A percentile compares a stretch with the other conserved stretches of the same genome.
Conservation (phyloP, 352 stramenopile genomes). For the Ophiocytium majus region DNA sequence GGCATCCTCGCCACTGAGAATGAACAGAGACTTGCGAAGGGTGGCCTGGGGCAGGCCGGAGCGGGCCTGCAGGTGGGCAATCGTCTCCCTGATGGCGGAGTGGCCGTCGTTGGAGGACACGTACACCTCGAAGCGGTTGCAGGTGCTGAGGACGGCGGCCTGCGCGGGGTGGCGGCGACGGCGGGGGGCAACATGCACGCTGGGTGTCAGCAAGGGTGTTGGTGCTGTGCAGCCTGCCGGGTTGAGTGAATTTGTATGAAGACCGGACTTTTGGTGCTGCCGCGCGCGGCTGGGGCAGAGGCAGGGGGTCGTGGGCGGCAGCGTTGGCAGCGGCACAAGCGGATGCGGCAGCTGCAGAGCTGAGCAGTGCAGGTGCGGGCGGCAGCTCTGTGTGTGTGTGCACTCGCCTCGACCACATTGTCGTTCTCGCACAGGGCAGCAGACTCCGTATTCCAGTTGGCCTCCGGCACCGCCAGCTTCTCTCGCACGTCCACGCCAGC, state of each 20-base stretch:
- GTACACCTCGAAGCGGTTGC: conserved; percentile 85
- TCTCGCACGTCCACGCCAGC: conserved; percentile 75
- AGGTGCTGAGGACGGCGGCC: conserved; percentile 75
- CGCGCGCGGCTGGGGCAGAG: too few species aligned
- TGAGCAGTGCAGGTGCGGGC: too few species aligned
- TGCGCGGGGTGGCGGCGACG: too few species aligned
- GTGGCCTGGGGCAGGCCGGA: conserved; percentile 65
- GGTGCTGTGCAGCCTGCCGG: too few species aligned
- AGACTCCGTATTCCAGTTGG: conserved; percentile 72
- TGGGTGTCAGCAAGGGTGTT: too few species aligned
- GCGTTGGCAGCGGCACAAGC: too few species aligned
- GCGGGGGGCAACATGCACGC: too few species aligned
- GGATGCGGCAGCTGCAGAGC: too few species aligned
- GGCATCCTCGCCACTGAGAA: conserved; percentile 73
- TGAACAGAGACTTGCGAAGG: conserved; percentile 75
- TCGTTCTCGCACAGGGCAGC: conserved; percentile 53
- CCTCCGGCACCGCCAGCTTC: conserved; percentile 76
- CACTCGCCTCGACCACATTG: conserved; percentile 53
- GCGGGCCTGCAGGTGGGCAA: conserved; percentile 67
- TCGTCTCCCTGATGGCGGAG: conserved; percentile 68
- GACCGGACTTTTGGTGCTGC: too few species aligned
- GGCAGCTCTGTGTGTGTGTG: too few species aligned
- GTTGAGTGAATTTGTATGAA: too few species aligned
- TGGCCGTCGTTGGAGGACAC: conserved; percentile 68
- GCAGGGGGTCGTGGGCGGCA: too few species aligned